Conservation (phyloP, 768 basidiomycete genomes). For the Boletus huronensis region DNA sequence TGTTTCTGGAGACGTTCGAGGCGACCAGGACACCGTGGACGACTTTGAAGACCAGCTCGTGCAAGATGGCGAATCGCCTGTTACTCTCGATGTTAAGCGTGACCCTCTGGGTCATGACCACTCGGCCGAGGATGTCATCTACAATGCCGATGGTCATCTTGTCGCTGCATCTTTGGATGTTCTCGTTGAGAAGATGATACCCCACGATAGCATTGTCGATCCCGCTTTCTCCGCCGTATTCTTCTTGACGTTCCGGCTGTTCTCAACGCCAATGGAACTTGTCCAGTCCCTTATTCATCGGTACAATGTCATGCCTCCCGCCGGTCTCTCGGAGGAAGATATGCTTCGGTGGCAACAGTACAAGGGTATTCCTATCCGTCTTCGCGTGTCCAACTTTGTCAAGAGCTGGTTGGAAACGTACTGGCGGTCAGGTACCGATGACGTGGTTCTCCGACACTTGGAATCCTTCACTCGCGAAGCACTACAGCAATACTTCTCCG, state of each 20-base stretch:
- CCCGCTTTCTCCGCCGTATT: constrained; percentile 84
- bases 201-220: constrained; percentile 89
- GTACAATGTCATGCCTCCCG: constrained; percentile 75
- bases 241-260: constrained; percentile 93
- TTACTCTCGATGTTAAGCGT: constrained; percentile 39
- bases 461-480: constrained; percentile 61
- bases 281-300: constrained; percentile 74
- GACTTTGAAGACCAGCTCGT: constrained; percentile 53
- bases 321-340: constrained; percentile 54
- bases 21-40: constrained; percentile 30
- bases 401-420: constrained; percentile 92
- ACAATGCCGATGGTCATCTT: constrained; percentile 86
- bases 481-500: constrained; percentile 58
- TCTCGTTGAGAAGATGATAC: constrained; percentile 96
- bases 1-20: constrained; percentile 50
- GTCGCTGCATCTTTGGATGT: constrained; percentile 87
- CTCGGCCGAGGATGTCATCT: constrained; percentile 77
- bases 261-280: constrained; percentile 74
- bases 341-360: constrained; percentile 75
- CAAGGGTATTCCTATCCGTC: constrained; percentile 86
- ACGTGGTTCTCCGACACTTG: constrained; percentile 54
- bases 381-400: constrained; percentile 89
- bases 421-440: constrained; percentile 80
- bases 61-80: constrained; percentile 48
- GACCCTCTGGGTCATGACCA: constrained; percentile 68